Evolutionary conservation across 208 protist genomes (phyloP).

Genomic region (Wallacemonas sp.): DNA sequence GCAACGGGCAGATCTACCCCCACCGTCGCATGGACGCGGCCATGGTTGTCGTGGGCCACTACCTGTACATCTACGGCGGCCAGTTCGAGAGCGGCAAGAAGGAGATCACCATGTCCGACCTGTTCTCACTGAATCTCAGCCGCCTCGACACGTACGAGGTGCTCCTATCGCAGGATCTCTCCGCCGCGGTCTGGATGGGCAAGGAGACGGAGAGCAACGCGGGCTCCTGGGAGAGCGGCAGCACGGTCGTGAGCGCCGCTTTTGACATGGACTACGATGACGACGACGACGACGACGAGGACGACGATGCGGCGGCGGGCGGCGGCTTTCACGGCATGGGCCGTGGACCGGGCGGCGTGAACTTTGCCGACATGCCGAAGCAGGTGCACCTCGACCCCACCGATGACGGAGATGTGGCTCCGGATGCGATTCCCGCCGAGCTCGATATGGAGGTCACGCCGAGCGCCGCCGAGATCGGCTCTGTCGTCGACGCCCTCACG

Average conservation of each 20-base stretch:
- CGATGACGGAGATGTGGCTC: constrained; percentile 73
- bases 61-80: constrained; percentile 87
- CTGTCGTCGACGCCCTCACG: constrained; percentile 48
- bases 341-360: constrained; percentile 14
- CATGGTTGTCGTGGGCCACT: constrained; percentile 62
- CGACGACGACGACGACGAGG: constrained; percentile 75
- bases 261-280: constrained; percentile 78
- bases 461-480: constrained; percentile 24
- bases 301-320: constrained; percentile 12
- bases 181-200: constrained; percentile 75
- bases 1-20: constrained; percentile 66
- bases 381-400: constrained; percentile 31
- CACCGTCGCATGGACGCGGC: constrained; percentile 87
- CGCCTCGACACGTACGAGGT: constrained; percentile 77
- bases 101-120: constrained; percentile 89
- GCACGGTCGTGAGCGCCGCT: constrained; percentile 80
- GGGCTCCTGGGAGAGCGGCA: constrained; percentile 87
- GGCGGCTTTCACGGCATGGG: constrained; percentile 12
- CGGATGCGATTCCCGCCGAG: constrained; percentile 74
- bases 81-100: constrained; percentile 87
- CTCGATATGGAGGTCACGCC: constrained; percentile 67
- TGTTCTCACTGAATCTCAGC: constrained; percentile 88
- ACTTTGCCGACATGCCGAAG: constrained; percentile 26
- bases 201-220: constrained; percentile 80
- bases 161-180: constrained; percentile 86